Base-by-base conservation (phyloP, 2,329 filamentous ascomycete genomes). In the Pseudogymnoascus sp. region DNA sequence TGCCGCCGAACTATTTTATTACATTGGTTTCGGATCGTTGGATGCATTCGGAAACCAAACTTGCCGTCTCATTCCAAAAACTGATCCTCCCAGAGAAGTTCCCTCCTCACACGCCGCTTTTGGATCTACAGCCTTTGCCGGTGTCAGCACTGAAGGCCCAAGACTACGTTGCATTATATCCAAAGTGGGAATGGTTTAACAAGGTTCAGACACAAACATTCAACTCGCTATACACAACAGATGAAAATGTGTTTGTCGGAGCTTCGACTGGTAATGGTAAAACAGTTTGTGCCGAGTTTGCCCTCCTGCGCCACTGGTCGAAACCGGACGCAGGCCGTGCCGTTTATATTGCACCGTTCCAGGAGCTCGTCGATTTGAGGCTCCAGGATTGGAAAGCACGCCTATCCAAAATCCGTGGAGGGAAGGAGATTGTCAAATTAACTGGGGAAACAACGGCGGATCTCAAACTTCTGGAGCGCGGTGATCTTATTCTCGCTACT, bases 1-100 rank as follows among this genome's bases (percentile, higher is more conserved):
- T 97, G 89, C 94, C 94, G 12, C 94, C 95, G 0, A 96, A 99
- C 74, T 99, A 99, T 77, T 99, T 99, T 76, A 91, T 99, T 69
- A 94, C 92, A 0, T 84, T 99, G 38, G 78, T 97, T 18, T 97
- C 93, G 3, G 94, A 99, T 74, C 83, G 94, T 67, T 99, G 94
- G 94, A 97, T 99, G 91, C 91, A 96, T 72, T 91, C 93, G 0
- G 92, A 99, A 76, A 96, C 92, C 1, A 92, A 92, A 71, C 79
- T 99, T 60, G 88, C 93, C 0, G 88, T 99, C 1, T 93, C 92
- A 0, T 97, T 99, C 78, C 89, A 96, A 73, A 97, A 97, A 73
- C 81, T 99, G 28, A 89, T 96, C 43, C 81, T 99, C 4, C 94
- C 94, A 0, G 93, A 97, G 73, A 94, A 94, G 70, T 99, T 99